Conservation (phyloP, 1,284 basidiomycete species). For the Boletus holoroseus region DNA sequence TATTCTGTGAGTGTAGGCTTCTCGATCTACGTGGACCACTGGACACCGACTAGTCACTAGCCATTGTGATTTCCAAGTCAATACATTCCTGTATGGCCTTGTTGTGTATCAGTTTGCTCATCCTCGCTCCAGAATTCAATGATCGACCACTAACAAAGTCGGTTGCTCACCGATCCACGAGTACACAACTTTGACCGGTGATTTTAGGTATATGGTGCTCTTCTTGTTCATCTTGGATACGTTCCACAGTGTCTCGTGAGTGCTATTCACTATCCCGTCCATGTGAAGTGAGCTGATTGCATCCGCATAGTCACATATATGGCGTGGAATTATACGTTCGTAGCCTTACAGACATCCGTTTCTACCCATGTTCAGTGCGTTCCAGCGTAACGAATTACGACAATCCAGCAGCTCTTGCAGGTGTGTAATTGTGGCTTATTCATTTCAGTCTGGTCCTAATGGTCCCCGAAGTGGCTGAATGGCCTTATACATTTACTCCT, state of each 20-base stretch:
- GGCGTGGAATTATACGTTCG: constrained; percentile 18
- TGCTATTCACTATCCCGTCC: background rate
- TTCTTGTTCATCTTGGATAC: constrained; percentile 41
- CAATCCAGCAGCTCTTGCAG: constrained; percentile 7
- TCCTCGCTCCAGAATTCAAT: constrained; percentile 36
- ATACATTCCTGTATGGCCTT: constrained; percentile 48
- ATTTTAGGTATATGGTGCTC: constrained; percentile 34
- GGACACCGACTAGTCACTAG: background rate
- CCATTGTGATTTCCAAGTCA: constrained; percentile 34
- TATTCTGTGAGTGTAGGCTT: constrained; percentile 34
- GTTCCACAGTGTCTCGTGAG: constrained; percentile 36
- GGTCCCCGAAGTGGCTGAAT: constrained; percentile 1
- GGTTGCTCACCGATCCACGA: background rate
- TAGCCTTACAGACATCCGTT: background rate
- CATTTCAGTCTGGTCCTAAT: background rate
- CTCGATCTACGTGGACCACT: background rate
- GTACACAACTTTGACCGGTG: background rate
- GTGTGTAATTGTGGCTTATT: constrained; percentile 7
- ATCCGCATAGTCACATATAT: constrained; percentile 8
- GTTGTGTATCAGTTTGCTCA: constrained; percentile 44
- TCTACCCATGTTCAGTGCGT: background rate
- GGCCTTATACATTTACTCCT: constrained; percentile 44
- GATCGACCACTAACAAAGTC: constrained; percentile 32
- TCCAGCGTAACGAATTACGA: constrained; percentile 11
- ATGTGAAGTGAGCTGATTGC: background rate